phyloP scores from a whole-genome alignment of 106 monocot genomes.

The Platanthera guangdongensis region DNA sequence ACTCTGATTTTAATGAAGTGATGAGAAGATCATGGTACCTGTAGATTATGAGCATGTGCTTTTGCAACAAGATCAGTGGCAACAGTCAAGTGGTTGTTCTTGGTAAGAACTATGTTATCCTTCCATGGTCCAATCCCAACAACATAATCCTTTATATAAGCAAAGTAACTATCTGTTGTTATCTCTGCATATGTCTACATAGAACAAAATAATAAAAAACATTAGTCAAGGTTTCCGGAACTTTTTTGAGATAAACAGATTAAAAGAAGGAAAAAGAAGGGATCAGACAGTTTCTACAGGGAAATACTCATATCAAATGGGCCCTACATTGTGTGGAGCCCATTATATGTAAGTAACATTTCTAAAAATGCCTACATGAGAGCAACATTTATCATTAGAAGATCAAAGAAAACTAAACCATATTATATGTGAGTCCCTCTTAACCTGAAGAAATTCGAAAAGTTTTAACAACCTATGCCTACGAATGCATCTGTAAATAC shows the following conservation, averaged over 20 bases:
- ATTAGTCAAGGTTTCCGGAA: background rate
- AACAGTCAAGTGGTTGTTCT: conserved; percentile 37
- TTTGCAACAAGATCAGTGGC: conserved; percentile 78
- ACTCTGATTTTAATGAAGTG: background rate
- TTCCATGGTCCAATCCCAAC: conserved; percentile 80
- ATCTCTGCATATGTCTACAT: conserved; percentile 66
- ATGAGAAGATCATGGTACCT: conserved; percentile 34
- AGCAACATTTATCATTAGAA: background rate
- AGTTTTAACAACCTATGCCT: background rate
- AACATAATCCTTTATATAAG: conserved; percentile 56
- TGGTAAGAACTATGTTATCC: conserved; percentile 53
- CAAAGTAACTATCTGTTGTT: conserved; percentile 53
- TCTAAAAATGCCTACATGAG: background rate
- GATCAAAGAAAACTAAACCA: background rate
- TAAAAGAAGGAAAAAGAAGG: background rate
- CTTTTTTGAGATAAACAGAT: background rate
- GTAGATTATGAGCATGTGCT: conserved; percentile 81
- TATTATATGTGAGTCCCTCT: background rate
- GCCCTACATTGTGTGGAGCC: no score
- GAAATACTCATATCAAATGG: no score
- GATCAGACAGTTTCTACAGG: background rate
- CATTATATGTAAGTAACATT: background rate
- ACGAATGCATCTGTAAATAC: background rate
- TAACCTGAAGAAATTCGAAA: background rate
- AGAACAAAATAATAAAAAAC: conserved; percentile 1